Evolutionary conservation across 768 basidiomycete genomes (phyloP), one percentile per base, ranked within the genome.

Genomic region (Mycena kentingensis): DNA sequence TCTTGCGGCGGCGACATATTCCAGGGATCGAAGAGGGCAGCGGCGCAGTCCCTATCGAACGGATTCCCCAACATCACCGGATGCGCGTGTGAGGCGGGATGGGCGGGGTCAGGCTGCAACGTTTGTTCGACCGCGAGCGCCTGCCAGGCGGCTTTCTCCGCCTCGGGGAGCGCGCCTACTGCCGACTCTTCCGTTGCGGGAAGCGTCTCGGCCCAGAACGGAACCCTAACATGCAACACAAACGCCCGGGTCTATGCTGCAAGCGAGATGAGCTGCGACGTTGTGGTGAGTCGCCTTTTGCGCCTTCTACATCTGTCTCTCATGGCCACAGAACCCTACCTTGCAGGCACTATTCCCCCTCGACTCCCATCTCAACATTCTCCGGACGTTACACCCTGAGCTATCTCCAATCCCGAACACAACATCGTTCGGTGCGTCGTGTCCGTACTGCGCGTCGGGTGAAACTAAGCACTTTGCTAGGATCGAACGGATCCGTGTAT

Each of bases 1-100:
- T 82, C 77, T 2, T 97, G 94, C 55, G 89, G 89, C 11, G 91
- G 91, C 2, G 87, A 82, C 46, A 82, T 96, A 37, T 92, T 88
- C 64, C 83, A 92, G 62, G 88, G 86, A 49, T 67, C 80, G 2
- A 64, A 74, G 44, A 79, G 84, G n/a, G 68, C 83, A 34, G 66
- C 87, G 42, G 70, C 80, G 12, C 64, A 78, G 16, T 50, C 65
- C 26, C 65, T 73, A 32, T 65, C 71, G 0, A 74, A 74, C 3
- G 69, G 67, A 12, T 82, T 82, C 39, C 76, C 82, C 13, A 93
- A 95, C 64, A 62, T 92, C 53, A 86, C 85, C 1, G 75, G 72
- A 2, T 97, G 94, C 65, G 71, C 78, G 0, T 95, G 93, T 65
- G 70, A 81, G 56, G 63, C 64, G 36, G 93, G 87, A 2, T 95